Conservation (phyloP, 805 yeast genomes). For the Phaffomyces opuntiae region DNA sequence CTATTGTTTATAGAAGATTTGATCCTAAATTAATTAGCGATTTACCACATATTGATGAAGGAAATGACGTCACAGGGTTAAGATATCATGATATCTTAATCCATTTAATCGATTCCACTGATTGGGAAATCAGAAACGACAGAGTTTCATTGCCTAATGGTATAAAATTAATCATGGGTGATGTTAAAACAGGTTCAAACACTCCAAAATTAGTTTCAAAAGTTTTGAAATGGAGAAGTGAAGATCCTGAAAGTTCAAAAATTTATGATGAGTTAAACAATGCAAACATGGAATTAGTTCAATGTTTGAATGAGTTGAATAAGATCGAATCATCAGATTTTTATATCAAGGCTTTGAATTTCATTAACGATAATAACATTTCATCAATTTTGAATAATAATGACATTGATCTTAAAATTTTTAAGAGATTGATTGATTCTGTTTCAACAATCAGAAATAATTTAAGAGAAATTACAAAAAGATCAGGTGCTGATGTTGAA, state of each 20-base stretch:
- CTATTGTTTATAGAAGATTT: slow-evolving; percentile 76
- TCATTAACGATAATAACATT: slow-evolving; percentile 12
- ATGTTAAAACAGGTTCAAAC: slow-evolving; percentile 85
- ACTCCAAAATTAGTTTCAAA: slow-evolving; percentile 84
- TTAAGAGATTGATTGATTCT: slow-evolving; percentile 33
- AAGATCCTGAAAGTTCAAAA: slow-evolving; percentile 42
- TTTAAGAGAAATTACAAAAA: slow-evolving; percentile 52
- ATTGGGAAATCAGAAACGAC: slow-evolving; percentile 58
- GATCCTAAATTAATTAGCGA: slow-evolving; percentile 42
- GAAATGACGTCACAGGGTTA: not conserved
- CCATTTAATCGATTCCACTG: slow-evolving; percentile 31
- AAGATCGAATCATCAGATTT: slow-evolving; percentile 21
- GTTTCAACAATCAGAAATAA: slow-evolving; percentile 45
- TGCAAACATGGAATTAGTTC: slow-evolving; percentile 53
- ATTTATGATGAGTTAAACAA: slow-evolving; percentile 50
- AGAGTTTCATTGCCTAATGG: slow-evolving; percentile 62
- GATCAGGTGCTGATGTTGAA: slow-evolving; percentile 82
- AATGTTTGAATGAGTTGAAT: slow-evolving; percentile 36
- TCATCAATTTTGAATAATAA: slow-evolving; percentile 1
- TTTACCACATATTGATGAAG: slow-evolving; percentile 14
- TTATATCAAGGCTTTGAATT: slow-evolving; percentile 28
- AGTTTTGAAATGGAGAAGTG: slow-evolving; percentile 61
- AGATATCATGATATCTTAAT: slow-evolving; percentile 28
- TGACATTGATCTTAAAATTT: slow-evolving; percentile 11
- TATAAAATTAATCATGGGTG: slow-evolving; percentile 81